Percentiles rank a stretch among this genome's conserved stretches.
Conservation (phyloP, 2,329 filamentous ascomycete species). For the Tolypocladium cylindrosporum region DNA sequence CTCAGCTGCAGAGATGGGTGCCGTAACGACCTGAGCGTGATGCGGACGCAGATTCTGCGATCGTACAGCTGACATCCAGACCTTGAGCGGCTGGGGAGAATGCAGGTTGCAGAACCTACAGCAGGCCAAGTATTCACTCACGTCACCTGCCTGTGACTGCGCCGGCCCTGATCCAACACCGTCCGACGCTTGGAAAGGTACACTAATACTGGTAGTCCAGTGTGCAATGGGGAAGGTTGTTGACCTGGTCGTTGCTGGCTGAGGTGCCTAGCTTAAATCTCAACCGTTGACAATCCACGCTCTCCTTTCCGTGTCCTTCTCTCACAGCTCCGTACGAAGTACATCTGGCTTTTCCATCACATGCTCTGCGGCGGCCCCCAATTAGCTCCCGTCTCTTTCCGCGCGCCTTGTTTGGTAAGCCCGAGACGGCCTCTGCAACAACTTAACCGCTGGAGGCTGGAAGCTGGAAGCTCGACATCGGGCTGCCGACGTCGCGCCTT, state of each 20-base stretch:
- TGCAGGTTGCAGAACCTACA: not conserved
- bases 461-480: not conserved
- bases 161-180: not conserved
- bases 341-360: not conserved
- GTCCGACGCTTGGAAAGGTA: not conserved
- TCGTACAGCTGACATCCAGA: not conserved
- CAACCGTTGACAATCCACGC: not conserved
- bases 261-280: not conserved
- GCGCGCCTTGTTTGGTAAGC: not conserved
- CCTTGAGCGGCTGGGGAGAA: not conserved
- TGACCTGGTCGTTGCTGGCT: not conserved
- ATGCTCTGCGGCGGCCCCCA: not conserved
- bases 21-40: not conserved
- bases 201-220: not conserved
- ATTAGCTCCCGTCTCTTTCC: constrained; percentile 1
- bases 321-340: no score
- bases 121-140: not conserved
- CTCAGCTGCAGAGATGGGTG: not conserved
- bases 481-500: not conserved
- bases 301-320: not conserved
- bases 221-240: not conserved
- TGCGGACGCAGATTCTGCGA: not conserved
- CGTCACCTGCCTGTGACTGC: not conserved
- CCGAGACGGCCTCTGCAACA: not conserved
- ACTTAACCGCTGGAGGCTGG: not conserved